Percentiles rank a stretch among this genome's conserved stretches.
These are phyloP conservation scores for Phanerodontia chrysosporium DNA, from an alignment of 768 basidiomycete genomes.

Conservation along the genomic window DNA sequence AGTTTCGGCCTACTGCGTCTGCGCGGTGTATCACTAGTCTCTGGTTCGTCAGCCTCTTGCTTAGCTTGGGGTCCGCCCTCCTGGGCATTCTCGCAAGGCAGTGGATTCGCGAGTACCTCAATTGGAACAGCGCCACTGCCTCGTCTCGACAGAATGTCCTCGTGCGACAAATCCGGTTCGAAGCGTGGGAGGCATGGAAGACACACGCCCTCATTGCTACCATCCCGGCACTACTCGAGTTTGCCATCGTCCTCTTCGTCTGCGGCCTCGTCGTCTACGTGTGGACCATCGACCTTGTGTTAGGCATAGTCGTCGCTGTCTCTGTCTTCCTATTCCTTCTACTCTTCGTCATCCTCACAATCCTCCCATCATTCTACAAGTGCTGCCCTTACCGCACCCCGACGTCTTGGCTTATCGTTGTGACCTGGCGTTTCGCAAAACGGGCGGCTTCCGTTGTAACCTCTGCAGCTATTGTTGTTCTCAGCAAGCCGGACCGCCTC, in stretches of 20 bases:
- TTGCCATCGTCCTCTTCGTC: conserved; percentile 20
- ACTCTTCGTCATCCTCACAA: not conserved
- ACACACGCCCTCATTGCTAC: conserved; percentile 11
- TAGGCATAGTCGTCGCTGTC: conserved; percentile 10
- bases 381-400: conserved; percentile 6
- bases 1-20: not conserved
- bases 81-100: conserved; percentile 7
- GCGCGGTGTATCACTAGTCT: not conserved
- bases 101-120: conserved; percentile 9
- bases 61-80: conserved; percentile 6
- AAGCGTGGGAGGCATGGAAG: conserved; percentile 20
- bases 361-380: not conserved
- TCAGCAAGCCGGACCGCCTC: too few relatives aligned
- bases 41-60: conserved; percentile 10
- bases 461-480: too few relatives aligned
- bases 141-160: conserved; percentile 19
- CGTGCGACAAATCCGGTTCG: conserved; percentile 21
- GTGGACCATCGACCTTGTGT: conserved; percentile 14
- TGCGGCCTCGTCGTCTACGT: conserved; percentile 19
- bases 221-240: conserved; percentile 17
- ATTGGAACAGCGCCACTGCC: conserved; percentile 13
- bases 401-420: not conserved
- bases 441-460: too few relatives aligned
- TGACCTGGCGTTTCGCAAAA: not conserved
- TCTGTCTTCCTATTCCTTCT: not conserved